These are phyloP conservation scores for Atalantia buxifolia DNA, from an alignment of 345 rosid species.

Conservation along the genomic window DNA sequence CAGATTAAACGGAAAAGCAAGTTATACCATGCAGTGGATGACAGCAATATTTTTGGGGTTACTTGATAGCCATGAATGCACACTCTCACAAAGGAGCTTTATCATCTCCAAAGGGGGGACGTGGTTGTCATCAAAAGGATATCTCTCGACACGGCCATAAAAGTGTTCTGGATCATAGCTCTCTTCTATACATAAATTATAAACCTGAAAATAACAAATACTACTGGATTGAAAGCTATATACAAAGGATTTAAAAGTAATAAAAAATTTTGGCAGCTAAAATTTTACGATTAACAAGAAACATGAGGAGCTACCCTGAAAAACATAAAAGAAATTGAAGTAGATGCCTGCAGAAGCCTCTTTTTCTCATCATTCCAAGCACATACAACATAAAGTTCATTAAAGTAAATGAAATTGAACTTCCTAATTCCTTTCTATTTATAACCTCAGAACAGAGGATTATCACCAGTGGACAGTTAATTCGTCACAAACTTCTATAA, in stretches of 20 bases:
- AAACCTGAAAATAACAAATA: conserved; percentile 38
- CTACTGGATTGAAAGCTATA: neutral
- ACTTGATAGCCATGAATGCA: conserved; percentile 69
- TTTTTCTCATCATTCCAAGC: neutral
- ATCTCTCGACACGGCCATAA: conserved; percentile 74
- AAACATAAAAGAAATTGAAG: neutral
- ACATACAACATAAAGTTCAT: neutral
- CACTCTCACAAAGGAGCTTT: conserved; percentile 75
- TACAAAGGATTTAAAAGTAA: neutral
- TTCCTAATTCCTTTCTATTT: neutral
- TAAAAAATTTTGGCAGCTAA: neutral
- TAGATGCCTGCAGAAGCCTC: neutral
- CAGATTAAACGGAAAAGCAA: neutral
- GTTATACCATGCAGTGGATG: conserved; percentile 84
- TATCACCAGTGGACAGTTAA: neutral
- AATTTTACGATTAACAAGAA: neutral
- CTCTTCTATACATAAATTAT: conserved; percentile 86
- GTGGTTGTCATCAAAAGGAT: conserved; percentile 90
- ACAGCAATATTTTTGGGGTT: conserved; percentile 80
- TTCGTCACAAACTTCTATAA: neutral
- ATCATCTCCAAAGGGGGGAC: conserved; percentile 80
- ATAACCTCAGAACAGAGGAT: neutral
- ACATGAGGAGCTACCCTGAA: neutral
- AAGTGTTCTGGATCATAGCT: conserved; percentile 68
- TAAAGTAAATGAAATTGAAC: neutral